Base-by-base conservation (phyloP, 495 filamentous ascomycete species). In the Tuber brumale region DNA sequence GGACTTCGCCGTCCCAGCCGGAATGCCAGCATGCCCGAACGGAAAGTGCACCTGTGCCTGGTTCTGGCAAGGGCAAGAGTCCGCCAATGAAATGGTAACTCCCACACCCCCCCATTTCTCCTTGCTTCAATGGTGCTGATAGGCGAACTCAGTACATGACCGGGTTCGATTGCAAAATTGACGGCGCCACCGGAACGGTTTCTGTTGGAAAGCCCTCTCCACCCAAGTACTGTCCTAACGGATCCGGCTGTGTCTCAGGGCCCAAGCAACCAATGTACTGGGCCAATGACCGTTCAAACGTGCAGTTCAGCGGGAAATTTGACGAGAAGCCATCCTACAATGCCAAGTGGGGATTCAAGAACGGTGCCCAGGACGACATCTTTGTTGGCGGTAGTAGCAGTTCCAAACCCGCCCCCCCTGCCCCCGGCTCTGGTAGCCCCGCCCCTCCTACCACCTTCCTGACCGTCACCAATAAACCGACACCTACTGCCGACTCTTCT, bases 11-110 rank as follows among this genome's bases (percentile, higher is more conserved):
- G 85, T 89, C 23, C 87, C 88, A 0, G 75, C 82, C 18, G 84
- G 85, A 51, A 79, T 89, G 70, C 85, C 86, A 21, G 76, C 83
- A 42, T 89, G 88, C 76, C 86, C 88, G 2, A 75, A 77, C 2
- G 87, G 83, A 6, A 88, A 87, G 27, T 90, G 88, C 75, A 85
- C 82, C 35, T 90, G 88, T 74, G 88, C 88, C 35, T 89, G 86
- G 87, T 85, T 89, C 37, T 90, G 88, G 88, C 84, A 89, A 51
- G 88, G 88, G 2, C 83, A 86, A 66, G 84, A 86, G 27, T 89
- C 87, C 80, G 81, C 74, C 7, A 57, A 77, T 45, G 73, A 85
- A 75, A 84, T 77, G 84, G 87, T 48, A 73, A 84, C 70, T 81
- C 84, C 14, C 88, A 87, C 74, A 85, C 86, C 83, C 83, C 48